phyloP scores from a whole-genome alignment of 2,329 filamentous ascomycete genomes.

The Venturia aucupariae region DNA sequence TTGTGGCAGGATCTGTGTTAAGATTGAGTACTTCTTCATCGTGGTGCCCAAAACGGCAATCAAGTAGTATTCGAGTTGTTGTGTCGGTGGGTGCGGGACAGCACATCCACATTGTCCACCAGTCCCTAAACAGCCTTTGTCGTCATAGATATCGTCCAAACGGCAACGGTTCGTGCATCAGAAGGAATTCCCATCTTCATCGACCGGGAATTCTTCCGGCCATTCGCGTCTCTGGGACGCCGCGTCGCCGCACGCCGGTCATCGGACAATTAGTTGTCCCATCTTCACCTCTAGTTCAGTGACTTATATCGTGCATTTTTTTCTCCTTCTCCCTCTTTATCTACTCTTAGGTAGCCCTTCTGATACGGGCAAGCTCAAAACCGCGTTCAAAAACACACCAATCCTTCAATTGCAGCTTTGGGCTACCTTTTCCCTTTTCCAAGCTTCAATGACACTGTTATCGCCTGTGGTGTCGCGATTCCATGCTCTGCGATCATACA shows the following conservation, averaged over 20 bases:
- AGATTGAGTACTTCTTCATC: slow-evolving; percentile 1
- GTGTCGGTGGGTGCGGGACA: neutral
- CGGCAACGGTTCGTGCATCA: slow-evolving; percentile 7
- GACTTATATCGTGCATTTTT: neutral
- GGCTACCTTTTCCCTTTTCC: neutral
- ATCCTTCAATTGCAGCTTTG: neutral
- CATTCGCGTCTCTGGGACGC: slow-evolving; percentile 8
- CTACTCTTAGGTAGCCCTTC: neutral
- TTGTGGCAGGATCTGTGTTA: too few species aligned
- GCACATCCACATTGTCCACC: neutral
- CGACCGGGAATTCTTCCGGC: neutral
- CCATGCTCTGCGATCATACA: slow-evolving; percentile 31
- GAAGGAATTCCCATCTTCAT: neutral
- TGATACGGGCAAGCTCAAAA: neutral
- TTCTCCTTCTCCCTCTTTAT: neutral
- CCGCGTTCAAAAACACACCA: neutral
- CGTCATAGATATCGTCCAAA: neutral
- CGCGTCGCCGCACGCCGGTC: too few species aligned
- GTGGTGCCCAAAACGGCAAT: neutral
- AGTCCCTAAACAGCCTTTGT: neutral
- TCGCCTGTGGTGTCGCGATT: slow-evolving; percentile 29
- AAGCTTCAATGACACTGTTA: slow-evolving; percentile 26
- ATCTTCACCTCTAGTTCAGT: neutral
- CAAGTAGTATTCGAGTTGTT: too few species aligned
- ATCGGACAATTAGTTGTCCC: slow-evolving; percentile 1